Evolutionary conservation across 306 rosid genomes (phyloP).

Genomic region (Gleditsia sinensis): DNA sequence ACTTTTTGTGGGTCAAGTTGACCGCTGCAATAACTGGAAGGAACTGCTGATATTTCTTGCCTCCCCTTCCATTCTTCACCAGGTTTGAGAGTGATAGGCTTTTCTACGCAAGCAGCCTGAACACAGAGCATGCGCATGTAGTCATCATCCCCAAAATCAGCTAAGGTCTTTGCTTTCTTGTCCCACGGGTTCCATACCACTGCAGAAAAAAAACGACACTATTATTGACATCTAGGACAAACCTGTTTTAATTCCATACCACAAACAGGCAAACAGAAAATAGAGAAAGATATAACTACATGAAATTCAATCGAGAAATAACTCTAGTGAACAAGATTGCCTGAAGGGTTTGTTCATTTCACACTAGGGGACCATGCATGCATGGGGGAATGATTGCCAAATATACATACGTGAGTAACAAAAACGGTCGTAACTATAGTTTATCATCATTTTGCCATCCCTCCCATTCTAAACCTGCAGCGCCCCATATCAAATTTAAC

Average conservation of each 20-base stretch:
- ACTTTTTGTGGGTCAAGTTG: slow-evolving; percentile 71
- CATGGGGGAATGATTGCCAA: background rate
- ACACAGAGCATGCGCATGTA: slow-evolving; percentile 74
- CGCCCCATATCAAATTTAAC: slow-evolving; percentile 1
- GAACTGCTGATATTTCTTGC: slow-evolving; percentile 71
- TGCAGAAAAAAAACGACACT: slow-evolving; percentile 25
- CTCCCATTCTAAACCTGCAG: background rate
- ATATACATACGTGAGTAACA: background rate
- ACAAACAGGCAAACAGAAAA: background rate
- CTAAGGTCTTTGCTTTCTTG: slow-evolving; percentile 62
- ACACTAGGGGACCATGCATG: background rate
- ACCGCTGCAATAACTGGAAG: slow-evolving; percentile 83
- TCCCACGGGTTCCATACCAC: slow-evolving; percentile 95
- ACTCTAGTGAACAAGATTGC: background rate
- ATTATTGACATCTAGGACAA: background rate
- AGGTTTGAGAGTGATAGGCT: slow-evolving; percentile 68
- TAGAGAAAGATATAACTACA: background rate
- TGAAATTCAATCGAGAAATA: too few species aligned
- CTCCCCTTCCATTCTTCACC: slow-evolving; percentile 93
- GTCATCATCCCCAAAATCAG: slow-evolving; percentile 69
- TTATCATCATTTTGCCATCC: background rate
- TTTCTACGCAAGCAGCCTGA: slow-evolving; percentile 73
- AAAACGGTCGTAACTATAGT: too few species aligned
- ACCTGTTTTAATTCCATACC: background rate
- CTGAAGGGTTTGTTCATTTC: slow-evolving; percentile 9